Conservation (phyloP, 148 eudicot species). For the Cornus suecica region DNA sequence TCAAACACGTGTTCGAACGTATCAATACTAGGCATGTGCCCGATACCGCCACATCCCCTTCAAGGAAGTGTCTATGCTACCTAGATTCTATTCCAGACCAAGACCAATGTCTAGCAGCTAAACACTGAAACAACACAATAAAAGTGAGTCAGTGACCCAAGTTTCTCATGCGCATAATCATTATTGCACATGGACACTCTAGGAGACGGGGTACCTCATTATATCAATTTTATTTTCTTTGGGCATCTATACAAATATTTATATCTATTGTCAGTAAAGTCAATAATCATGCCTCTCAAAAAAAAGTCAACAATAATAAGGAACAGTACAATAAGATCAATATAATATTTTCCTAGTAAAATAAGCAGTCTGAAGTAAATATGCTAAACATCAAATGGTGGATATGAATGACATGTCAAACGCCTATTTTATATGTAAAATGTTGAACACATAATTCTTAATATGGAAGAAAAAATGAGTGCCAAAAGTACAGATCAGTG, state of each 20-base stretch:
- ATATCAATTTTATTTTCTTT: not conserved
- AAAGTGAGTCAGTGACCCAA: not conserved
- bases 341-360: not conserved
- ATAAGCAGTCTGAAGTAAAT: not conserved
- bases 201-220: not conserved
- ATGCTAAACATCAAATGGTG: not conserved
- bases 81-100: not conserved
- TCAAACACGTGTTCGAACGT: too few relatives aligned
- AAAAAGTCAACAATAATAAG: too few relatives aligned
- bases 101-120: not conserved
- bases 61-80: too few relatives aligned
- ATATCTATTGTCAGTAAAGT: not conserved
- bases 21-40: too few relatives aligned
- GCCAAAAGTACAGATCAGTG: conserved; percentile 2
- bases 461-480: conserved; percentile 1
- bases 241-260: too few relatives aligned
- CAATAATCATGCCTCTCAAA: not conserved
- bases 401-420: not conserved
- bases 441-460: not conserved
- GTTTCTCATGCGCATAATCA: not conserved
- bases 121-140: not conserved
- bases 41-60: too few relatives aligned
- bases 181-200: not conserved
- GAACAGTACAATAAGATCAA: conserved; percentile 6
- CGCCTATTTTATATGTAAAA: too few relatives aligned